Base-by-base conservation (phyloP, 1,139 yeast genomes). In the Magnusiomyces suaveolens region DNA sequence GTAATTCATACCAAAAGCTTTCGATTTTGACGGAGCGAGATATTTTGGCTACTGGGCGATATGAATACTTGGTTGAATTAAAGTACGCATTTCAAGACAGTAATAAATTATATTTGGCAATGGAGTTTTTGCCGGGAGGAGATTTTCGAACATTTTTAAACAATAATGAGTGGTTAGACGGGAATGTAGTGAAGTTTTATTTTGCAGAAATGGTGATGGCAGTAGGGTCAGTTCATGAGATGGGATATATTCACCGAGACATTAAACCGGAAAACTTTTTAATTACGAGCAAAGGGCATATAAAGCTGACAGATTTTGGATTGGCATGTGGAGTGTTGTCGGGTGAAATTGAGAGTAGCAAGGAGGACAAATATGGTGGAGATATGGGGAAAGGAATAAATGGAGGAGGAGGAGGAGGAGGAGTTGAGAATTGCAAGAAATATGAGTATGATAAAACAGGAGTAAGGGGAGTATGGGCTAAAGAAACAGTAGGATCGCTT, bases 191-290 rank as follows among this genome's bases (percentile, higher is more conserved):
- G 32, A 38, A 46, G 33, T 56, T 56, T 41, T 56, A 51, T 38
- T 52, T 55, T 39, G 44, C 51, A 8, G 94, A 86, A 69, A 86
- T 86, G 95, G 84, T 86, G 68, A 82, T 85, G 48, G 85, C 94
- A 1, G 92, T 86, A 24, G 83, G 84, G 65, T 84, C 90, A 1
- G 74, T 86, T 54, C 95, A 86, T 66, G 87, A 85, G 64, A 73
- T 87, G 53, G 95, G 95, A 1, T 86, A 83, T 65, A 86, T 90
- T 23, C 95, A 86, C 66, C 78, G 95, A 67, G 95, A 86, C 69
- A 77, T 86, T 64, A 86, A 86, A 66, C 95, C 95, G 3, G 95
- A 86, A 64, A 86, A 86, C 66, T 86, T 86, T 63, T 73, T 86
- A 63, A 84, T 86, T 61, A 94, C 85, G 66, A 79, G 84, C 1